These are phyloP conservation scores for Earliella scabrosa DNA, from an alignment of 1,284 basidiomycete species.

Conservation along the genomic window DNA sequence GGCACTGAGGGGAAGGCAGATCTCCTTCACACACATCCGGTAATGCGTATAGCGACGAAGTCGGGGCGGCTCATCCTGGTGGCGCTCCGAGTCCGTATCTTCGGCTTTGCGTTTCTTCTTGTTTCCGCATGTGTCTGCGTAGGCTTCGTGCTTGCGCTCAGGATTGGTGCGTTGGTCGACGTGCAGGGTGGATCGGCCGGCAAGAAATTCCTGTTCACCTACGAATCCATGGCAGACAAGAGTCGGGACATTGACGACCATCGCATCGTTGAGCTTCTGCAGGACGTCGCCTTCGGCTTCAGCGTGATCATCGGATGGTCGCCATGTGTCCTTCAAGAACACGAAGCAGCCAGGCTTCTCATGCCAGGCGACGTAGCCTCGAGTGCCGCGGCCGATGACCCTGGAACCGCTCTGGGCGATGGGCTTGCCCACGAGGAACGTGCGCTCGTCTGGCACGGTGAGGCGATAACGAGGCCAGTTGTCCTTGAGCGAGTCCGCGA, in stretches of 20 bases:
- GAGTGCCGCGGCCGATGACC: slow-evolving; percentile 8
- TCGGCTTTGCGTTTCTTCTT: neutral
- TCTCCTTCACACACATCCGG: slow-evolving; percentile 4
- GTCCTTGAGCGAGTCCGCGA: too few species aligned
- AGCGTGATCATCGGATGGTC: neutral
- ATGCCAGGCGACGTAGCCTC: slow-evolving; percentile 6
- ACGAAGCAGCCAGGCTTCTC: neutral
- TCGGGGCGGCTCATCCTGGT: neutral
- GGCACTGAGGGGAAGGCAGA: neutral
- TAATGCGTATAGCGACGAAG: slow-evolving; percentile 8
- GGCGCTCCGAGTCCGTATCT: neutral
- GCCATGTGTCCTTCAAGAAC: slow-evolving; percentile 15
- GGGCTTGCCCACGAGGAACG: too few species aligned
- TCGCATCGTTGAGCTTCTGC: neutral
- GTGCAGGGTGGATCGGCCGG: too few species aligned
- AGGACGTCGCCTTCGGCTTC: slow-evolving; percentile 7
- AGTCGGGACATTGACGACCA: neutral
- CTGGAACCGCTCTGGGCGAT: neutral
- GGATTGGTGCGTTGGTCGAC: too few species aligned
- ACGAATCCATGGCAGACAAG: slow-evolving; percentile 16
- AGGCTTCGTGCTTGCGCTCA: neutral
- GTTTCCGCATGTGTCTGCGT: neutral
- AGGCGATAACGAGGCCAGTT: too few species aligned
- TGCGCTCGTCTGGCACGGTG: too few species aligned
- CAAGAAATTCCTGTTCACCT: too few species aligned